Base-by-base conservation (phyloP, 2,329 filamentous ascomycete species). In the Claviceps maximensis region DNA sequence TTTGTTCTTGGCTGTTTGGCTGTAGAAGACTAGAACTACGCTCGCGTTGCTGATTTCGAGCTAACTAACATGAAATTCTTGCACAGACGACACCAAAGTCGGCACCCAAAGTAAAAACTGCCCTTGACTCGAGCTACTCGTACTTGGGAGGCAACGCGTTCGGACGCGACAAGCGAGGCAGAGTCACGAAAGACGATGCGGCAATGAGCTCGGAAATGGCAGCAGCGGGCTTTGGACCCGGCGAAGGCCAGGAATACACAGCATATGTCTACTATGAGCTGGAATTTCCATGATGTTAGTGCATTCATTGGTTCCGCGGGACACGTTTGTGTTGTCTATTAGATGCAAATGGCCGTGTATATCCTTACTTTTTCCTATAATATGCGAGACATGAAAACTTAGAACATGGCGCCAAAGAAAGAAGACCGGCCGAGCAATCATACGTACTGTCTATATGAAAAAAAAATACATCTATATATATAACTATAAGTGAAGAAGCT, bases 221-320 rank as follows among this genome's bases (percentile, higher is more conserved):
- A 42, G 84, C 86, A 3, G 84, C 84, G 4, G 86, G 82, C 27
- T 67, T 84, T 49, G 77, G 75, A 25, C 78, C 80, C 44, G 82
- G 80, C 19, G 87, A 89, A 55, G 84, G 83, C 52, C 76, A 80
- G 60, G 89, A 96, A 67, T 98, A 97, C 73, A 93, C 89, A 55
- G 86, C 93, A 42, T 98, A 94, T 70, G 93, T 97, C 65, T 96
- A 90, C 74, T 98, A 97, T 71, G 88, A 95, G 67, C 87, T 97
- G 66, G 87, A 93, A 65, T 82, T 97, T 54, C 75, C 76, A 49
- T 68, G 55, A 64, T 27, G 48, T 29, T 51, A 4, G 33, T 38
- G 33, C 33, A 38, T 12, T 6, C 33, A 13, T 33, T 33, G 31
- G 31, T 38, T 38, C 6, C 33, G 5, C 12, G 17, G 13, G 2